Percentiles rank a stretch among this genome's conserved stretches.
Evolutionary conservation across 768 basidiomycete genomes (phyloP).

Genomic region (Suillus decipiens): DNA sequence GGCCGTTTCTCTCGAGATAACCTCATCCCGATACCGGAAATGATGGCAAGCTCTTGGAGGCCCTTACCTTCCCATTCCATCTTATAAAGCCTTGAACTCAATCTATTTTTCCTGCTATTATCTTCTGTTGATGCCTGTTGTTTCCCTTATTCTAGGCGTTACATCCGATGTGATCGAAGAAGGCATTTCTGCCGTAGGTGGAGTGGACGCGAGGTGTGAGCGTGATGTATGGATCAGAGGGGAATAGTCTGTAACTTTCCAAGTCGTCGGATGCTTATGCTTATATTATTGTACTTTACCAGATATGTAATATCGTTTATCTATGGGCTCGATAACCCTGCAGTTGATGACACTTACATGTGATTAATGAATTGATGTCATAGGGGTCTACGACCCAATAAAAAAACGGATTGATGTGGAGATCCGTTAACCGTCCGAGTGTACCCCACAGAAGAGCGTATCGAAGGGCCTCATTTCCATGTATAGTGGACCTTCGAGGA

Average conservation of each 20-base stretch:
- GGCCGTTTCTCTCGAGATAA: slow-evolving; percentile 1
- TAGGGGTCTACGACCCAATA: no score
- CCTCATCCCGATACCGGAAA: not conserved
- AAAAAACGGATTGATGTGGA: not conserved
- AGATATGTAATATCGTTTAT: not conserved
- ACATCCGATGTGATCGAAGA: not conserved
- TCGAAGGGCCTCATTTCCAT: not conserved
- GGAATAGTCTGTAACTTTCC: not conserved
- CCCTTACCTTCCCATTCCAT: slow-evolving; percentile 2
- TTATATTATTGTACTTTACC: not conserved
- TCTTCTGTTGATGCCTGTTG: not conserved
- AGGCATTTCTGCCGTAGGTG: not conserved
- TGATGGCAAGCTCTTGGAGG: not conserved
- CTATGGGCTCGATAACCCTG: not conserved
- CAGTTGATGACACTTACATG: not conserved
- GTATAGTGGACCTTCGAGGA: not conserved
- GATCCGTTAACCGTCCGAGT: not conserved
- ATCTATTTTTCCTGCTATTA: not conserved
- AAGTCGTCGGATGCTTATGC: not conserved
- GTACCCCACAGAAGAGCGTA: not conserved
- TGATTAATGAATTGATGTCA: not conserved
- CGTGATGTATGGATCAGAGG: not conserved
- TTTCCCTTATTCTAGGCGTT: not conserved
- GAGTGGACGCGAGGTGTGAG: not conserved
- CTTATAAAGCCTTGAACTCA: slow-evolving; percentile 7